phyloP scores from a whole-genome alignment of 1,284 basidiomycete genomes.

The Trichosporon coremiiforme region DNA sequence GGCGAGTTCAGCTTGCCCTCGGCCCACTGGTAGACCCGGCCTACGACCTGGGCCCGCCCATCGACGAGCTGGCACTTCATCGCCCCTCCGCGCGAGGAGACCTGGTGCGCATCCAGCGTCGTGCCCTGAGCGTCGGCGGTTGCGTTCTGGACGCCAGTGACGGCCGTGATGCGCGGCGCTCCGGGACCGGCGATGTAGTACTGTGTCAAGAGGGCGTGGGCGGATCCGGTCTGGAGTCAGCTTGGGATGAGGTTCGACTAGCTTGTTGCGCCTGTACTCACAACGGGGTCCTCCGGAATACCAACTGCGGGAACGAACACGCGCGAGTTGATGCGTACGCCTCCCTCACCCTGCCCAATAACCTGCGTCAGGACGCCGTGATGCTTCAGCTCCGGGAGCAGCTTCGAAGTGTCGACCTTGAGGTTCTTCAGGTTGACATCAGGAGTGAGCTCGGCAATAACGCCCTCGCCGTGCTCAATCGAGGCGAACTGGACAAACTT shows the following conservation, averaged over 20 bases:
- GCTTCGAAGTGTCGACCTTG: conserved; percentile 7
- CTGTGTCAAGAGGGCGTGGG: conserved; percentile 43
- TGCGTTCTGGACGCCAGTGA: background rate
- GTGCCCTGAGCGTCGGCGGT: background rate
- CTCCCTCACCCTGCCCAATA: background rate
- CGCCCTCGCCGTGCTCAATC: conserved; percentile 21
- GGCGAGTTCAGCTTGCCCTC: conserved; percentile 14
- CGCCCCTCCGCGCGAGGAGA: conserved; percentile 26
- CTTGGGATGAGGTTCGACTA: background rate
- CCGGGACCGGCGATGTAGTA: conserved; percentile 39
- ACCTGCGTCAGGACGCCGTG: conserved; percentile 26
- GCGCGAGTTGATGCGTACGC: conserved; percentile 32
- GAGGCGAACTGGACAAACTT: conserved; percentile 22
- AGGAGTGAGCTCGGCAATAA: conserved; percentile 20
- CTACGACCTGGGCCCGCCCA: conserved; percentile 23
- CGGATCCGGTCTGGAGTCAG: conserved; percentile 41
- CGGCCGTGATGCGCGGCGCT: conserved; percentile 8
- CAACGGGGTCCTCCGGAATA: conserved; percentile 47
- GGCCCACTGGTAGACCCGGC: conserved; percentile 24
- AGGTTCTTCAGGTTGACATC: conserved; percentile 19
- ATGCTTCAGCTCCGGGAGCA: conserved; percentile 19
- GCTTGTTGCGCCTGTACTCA: conserved; percentile 30
- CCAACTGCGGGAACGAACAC: conserved; percentile 40
- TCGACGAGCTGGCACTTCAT: conserved; percentile 24
- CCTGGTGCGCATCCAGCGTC: conserved; percentile 27